Evolutionary conservation across 305 asterid species (phyloP).

Genomic region (Fraxinus platypoda): DNA sequence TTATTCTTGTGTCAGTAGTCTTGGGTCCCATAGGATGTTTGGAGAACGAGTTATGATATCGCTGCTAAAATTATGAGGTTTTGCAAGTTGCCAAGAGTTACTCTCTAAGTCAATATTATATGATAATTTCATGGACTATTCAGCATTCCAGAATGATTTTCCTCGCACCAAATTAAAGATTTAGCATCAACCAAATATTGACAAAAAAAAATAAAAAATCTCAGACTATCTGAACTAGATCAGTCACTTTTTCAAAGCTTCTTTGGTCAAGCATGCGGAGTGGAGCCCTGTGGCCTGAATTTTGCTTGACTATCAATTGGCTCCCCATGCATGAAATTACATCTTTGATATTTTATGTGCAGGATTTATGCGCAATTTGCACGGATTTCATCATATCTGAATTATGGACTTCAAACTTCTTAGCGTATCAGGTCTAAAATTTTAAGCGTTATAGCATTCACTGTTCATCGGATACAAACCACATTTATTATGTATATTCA

Average conservation of each 20-base stretch:
- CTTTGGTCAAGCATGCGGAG: conserved; percentile 2
- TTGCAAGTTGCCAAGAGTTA: not conserved
- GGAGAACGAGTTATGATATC: not conserved
- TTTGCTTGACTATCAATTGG: conserved; percentile 7
- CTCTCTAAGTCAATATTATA: not conserved
- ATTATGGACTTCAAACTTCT: conserved; percentile 92
- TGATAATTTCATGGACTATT: not conserved
- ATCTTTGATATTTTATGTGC: conserved; percentile 39
- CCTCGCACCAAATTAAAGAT: not conserved
- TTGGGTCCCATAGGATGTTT: not conserved
- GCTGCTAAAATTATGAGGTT: not conserved
- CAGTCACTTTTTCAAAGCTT: not conserved
- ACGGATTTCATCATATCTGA: conserved; percentile 92
- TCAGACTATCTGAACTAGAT: not conserved
- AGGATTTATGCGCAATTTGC: conserved; percentile 93
- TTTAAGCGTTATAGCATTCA: conserved; percentile 17
- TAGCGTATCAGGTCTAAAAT: conserved; percentile 79
- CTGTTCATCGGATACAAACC: conserved; percentile 1
- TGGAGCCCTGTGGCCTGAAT: not conserved
- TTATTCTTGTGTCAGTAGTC: not conserved
- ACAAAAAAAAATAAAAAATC: not conserved
- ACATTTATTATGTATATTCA: conserved; percentile 14
- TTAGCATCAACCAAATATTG: not conserved
- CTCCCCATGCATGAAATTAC: conserved; percentile 20
- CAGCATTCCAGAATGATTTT: not conserved